Conservation (phyloP, 108 stramenopile species). For the Stephanodiscus triporus region DNA sequence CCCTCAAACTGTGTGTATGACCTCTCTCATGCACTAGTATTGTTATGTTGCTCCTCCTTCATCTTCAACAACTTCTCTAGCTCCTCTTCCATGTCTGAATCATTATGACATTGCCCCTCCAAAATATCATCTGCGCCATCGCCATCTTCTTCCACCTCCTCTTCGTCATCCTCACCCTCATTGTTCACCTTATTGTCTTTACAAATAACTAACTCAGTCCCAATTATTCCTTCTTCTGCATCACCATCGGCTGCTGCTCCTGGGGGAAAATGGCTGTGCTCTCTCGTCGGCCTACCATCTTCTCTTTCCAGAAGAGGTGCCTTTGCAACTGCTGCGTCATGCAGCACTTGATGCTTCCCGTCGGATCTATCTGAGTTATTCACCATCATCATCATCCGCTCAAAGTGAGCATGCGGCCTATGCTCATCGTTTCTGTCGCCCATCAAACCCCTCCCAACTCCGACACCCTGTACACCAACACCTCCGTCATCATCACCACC, state of each 20-base stretch:
- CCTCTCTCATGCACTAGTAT: background rate
- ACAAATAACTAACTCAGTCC: conserved; percentile 4
- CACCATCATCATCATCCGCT: conserved; percentile 12
- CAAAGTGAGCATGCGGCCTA: conserved; percentile 22
- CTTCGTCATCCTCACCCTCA: background rate
- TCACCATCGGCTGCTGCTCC: background rate
- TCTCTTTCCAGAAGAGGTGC: background rate
- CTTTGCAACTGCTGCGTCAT: background rate
- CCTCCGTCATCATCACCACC: background rate
- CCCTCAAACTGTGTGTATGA: background rate
- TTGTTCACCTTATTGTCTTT: conserved; percentile 4
- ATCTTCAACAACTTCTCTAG: conserved; percentile 34
- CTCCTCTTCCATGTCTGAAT: conserved; percentile 46
- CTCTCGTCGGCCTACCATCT: background rate
- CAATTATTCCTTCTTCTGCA: background rate
- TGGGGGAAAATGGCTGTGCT: background rate
- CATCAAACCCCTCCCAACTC: background rate
- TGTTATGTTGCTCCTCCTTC: background rate
- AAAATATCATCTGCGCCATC: conserved; percentile 33
- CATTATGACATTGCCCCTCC: conserved; percentile 31
- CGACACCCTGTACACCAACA: background rate
- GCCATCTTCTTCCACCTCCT: conserved; percentile 21
- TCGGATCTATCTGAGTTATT: background rate
- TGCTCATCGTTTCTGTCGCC: conserved; percentile 13
- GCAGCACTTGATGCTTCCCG: background rate